A percentile compares a stretch with the other conserved stretches of the same genome.
Evolutionary conservation across 352 stramenopile species (phyloP).

Genomic region (Pythium utonaiense): DNA sequence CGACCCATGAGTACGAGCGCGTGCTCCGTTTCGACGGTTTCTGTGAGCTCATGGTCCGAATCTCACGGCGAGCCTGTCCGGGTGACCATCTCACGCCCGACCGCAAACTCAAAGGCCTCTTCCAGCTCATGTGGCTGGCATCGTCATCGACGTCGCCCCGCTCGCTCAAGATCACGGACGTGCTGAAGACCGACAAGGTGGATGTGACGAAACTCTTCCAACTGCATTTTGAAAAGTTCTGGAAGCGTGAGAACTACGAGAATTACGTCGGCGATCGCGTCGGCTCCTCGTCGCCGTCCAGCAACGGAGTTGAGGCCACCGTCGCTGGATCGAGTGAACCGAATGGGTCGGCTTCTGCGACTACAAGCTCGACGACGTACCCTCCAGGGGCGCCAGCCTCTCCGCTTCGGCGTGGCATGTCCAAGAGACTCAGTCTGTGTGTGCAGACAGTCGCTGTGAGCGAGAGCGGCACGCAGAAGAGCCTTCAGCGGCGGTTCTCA

Average conservation of each 20-base stretch:
- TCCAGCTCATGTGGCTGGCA: slow-evolving; percentile 83
- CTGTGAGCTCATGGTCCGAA: slow-evolving; percentile 58
- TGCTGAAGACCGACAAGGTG: slow-evolving; percentile 65
- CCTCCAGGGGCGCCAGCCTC: slow-evolving; percentile 9
- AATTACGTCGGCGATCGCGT: slow-evolving; percentile 57
- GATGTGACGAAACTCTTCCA: slow-evolving; percentile 64
- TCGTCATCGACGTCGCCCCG: slow-evolving; percentile 48
- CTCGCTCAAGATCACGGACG: slow-evolving; percentile 57
- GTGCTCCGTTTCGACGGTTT: slow-evolving; percentile 64
- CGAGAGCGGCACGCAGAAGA: slow-evolving; percentile 24
- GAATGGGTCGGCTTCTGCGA: not conserved
- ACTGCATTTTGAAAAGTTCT: slow-evolving; percentile 79
- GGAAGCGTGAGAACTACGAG: slow-evolving; percentile 70
- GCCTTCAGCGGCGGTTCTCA: slow-evolving; percentile 41
- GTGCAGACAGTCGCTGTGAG: slow-evolving; percentile 23
- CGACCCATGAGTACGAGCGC: slow-evolving; percentile 50
- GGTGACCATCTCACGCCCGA: slow-evolving; percentile 34
- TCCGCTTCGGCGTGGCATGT: slow-evolving; percentile 16
- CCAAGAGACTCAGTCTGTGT: slow-evolving; percentile 42
- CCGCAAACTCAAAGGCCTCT: slow-evolving; percentile 66
- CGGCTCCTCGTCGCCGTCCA: not conserved
- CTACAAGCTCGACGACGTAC: not conserved
- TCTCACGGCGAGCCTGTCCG: slow-evolving; percentile 45
- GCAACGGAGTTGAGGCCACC: not conserved
- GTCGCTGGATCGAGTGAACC: not conserved